Conservation (phyloP, 2,329 filamentous ascomycete genomes). For the Pseudogymnoascus sp. region DNA sequence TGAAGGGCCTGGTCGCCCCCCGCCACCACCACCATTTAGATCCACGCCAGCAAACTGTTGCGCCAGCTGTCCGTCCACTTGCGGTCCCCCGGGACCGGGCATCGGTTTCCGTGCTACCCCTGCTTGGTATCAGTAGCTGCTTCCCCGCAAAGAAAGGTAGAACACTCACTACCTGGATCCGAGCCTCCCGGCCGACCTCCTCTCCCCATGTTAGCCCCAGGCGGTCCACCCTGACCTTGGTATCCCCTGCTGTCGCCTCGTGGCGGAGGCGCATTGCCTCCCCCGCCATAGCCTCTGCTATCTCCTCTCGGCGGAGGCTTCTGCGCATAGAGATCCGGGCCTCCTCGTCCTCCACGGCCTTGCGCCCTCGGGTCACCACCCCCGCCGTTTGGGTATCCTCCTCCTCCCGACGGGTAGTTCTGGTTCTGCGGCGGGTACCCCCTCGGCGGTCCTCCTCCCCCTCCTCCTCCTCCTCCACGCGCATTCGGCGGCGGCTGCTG, state of each 20-base stretch:
- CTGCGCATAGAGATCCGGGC: neutral
- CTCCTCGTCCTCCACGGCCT: neutral
- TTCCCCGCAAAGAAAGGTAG: neutral
- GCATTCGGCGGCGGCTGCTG: neutral
- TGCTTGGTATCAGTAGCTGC: neutral
- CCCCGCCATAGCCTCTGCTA: neutral
- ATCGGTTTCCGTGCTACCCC: neutral
- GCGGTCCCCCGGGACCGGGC: neutral
- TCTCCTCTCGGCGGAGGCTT: constrained; percentile 1
- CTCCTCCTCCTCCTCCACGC: neutral
- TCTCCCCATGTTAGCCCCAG: constrained; percentile 1
- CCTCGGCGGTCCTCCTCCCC: neutral
- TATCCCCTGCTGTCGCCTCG: constrained; percentile 2
- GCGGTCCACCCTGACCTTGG: neutral
- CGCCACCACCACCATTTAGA: constrained; percentile 22
- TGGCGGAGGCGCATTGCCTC: neutral
- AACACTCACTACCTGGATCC: neutral
- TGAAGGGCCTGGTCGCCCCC: constrained; percentile 20
- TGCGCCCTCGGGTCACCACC: neutral
- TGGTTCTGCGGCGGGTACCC: constrained; percentile 5
- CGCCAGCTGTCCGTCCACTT: constrained; percentile 14
- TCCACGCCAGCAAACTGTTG: constrained; percentile 10
- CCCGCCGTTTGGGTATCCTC: neutral
- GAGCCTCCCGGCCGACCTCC: neutral
- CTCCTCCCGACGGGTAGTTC: neutral